Base-by-base conservation (phyloP, 345 rosid genomes). In the Aethionema arabicum region DNA sequence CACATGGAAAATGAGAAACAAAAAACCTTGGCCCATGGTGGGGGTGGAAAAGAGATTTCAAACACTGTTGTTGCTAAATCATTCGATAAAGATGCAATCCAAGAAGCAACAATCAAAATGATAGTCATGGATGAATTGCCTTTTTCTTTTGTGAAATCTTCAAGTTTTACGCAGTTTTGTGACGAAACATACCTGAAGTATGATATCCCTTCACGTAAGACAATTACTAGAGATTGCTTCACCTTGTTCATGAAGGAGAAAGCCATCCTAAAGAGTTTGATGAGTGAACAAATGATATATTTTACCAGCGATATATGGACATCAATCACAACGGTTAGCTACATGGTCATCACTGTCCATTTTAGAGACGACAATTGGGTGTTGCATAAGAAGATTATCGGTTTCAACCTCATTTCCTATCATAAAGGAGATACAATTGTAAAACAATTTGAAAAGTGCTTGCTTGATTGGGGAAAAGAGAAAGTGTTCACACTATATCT, bases 271-370 rank as follows among this genome's bases (percentile, higher is more conserved):
- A 32, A 33, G 11, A 32, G 9, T n/a, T 2, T 52, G 7, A 7
- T 32, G n/a, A 32, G 56, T 52, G 4, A 3, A 4, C 14, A 31
- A 32, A 52, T 3, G n/a, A 13, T 55, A 1, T 37, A 42, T 21
- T 38, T 55, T 36, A 16, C 45, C 1, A 53, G 43, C 5, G 43
- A 53, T 5, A 13, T 37, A 16, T 54, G 45, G 43, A 54, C 59
- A n/a, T 54, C 32, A 8, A 14, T 37, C 15, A 54, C 44, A 0
- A 54, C 59, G 3, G 3, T 54, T 10, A 37, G 44, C 11, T 54
- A 54, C 9, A 52, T 13, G 56, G 39, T 40, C 5, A 45, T 45
- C 16, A 45, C 7, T 5, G 47, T 13, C 7, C 47, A 43, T 43
- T 43, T 43, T n/a, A 43, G 8, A 43, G 47, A 43, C n/a, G 14